Percentiles rank a stretch among this genome's conserved stretches.
phyloP scores from a whole-genome alignment of 164 flowering plant species.

The Euptelea pleiosperma region DNA sequence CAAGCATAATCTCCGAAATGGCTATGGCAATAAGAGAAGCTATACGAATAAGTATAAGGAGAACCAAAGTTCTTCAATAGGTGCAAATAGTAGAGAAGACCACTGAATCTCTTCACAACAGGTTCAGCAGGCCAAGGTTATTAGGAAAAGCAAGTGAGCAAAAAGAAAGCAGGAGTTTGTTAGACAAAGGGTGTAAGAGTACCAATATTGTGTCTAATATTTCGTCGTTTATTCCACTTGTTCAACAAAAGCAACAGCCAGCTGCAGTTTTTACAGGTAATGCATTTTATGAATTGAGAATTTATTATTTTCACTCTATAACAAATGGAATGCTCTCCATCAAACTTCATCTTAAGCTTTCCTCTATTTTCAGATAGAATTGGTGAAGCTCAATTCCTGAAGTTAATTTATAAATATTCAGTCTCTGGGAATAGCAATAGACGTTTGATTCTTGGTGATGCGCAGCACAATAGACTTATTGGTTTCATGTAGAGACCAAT shows the following conservation, averaged over 20 bases:
- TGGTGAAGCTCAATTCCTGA: too few species aligned
- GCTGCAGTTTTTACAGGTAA: conserved; percentile 54
- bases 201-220: conserved; percentile 75
- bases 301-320: too few species aligned
- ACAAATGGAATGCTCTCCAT: neutral
- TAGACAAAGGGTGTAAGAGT: conserved; percentile 35
- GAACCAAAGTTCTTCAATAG: conserved; percentile 33
- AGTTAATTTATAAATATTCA: too few species aligned
- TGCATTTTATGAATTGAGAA: neutral
- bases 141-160: conserved; percentile 37
- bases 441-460: too few species aligned
- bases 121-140: conserved; percentile 40
- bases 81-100: conserved; percentile 34
- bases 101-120: conserved; percentile 30
- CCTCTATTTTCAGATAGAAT: too few species aligned
- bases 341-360: too few species aligned
- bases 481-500: too few species aligned
- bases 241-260: conserved; percentile 62
- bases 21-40: conserved; percentile 22
- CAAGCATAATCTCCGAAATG: conserved; percentile 26
- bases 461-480: too few species aligned
- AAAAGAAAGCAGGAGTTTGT: conserved; percentile 34
- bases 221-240: conserved; percentile 71
- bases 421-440: too few species aligned
- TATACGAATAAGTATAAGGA: conserved; percentile 36